Conservation (phyloP, 768 basidiomycete genomes). For the Tylopilus plumbeoviolaceoides region DNA sequence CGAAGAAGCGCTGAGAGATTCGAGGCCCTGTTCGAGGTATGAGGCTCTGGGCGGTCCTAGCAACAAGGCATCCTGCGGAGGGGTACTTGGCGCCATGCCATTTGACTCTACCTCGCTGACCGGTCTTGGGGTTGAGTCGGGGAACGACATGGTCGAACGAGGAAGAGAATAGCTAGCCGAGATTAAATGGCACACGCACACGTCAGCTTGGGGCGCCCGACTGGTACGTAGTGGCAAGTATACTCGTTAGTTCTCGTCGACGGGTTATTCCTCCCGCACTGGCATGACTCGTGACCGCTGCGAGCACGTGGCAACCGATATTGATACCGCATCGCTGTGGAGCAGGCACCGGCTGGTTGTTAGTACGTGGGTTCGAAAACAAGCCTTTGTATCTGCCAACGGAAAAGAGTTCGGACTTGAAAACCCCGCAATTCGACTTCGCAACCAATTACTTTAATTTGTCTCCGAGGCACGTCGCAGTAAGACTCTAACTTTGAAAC, state of each 20-base stretch:
- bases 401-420: background rate
- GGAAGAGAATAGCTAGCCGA: background rate
- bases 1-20: conserved; percentile 15
- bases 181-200: background rate
- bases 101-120: conserved; percentile 16
- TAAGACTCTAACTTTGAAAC: background rate
- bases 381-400: background rate
- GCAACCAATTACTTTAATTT: background rate
- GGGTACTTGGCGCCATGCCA: conserved; percentile 8
- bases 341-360: background rate
- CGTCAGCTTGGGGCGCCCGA: too few relatives aligned
- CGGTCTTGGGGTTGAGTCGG: conserved; percentile 16
- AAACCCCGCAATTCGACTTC: background rate
- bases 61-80: conserved; percentile 1
- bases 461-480: background rate
- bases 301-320: too few relatives aligned
- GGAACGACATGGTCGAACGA: conserved; percentile 3
- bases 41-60: conserved; percentile 24
- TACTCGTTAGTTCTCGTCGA: too few relatives aligned
- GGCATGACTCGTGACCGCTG: too few relatives aligned
- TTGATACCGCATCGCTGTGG: too few relatives aligned
- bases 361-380: background rate
- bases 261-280: too few relatives aligned
- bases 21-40: conserved; percentile 22
- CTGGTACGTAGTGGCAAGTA: too few relatives aligned